A percentile compares a stretch with the other conserved stretches of the same genome.
phyloP scores from a whole-genome alignment of 805 yeast species.

The Kodamaea jinghongensis region DNA sequence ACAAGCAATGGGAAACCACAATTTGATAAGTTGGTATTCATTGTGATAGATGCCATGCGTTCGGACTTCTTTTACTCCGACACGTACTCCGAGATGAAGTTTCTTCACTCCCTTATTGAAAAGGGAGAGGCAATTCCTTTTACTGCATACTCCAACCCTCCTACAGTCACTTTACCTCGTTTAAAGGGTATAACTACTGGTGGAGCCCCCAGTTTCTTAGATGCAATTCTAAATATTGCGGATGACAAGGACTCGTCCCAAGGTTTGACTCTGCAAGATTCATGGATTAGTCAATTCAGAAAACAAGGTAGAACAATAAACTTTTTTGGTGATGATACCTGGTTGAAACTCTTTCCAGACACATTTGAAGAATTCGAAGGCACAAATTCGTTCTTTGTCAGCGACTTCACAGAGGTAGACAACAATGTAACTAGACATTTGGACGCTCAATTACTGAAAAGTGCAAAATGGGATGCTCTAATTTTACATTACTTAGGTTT shows the following conservation, averaged over 20 bases:
- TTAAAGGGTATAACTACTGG: constrained; percentile 93
- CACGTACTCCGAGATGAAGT: constrained; percentile 56
- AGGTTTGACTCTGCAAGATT: constrained; percentile 70
- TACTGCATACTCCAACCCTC: constrained; percentile 92
- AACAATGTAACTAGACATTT: constrained; percentile 88
- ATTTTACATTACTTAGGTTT: constrained; percentile 89
- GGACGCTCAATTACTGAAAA: constrained; percentile 47
- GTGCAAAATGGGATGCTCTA: constrained; percentile 72
- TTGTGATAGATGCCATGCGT: constrained; percentile 92
- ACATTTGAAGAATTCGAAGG: constrained; percentile 72
- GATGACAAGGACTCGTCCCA: constrained; percentile 79
- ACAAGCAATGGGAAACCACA: constrained; percentile 29
- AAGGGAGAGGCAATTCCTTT: constrained; percentile 76
- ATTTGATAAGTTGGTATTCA: constrained; percentile 68
- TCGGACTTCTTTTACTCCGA: constrained; percentile 78
- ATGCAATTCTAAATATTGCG: constrained; percentile 90
- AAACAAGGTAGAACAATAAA: constrained; percentile 49
- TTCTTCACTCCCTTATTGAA: constrained; percentile 62
- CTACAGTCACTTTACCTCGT: constrained; percentile 94
- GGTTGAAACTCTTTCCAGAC: constrained; percentile 85
- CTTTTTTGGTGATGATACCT: constrained; percentile 96
- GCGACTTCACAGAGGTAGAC: constrained; percentile 94
- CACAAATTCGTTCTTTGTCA: constrained; percentile 89
- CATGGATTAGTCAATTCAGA: constrained; percentile 76
- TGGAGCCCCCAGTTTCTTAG: constrained; percentile 88